Evolutionary conservation across 1,284 basidiomycete genomes (phyloP), one percentile per base, ranked within the genome.

Genomic region (Pseudozyma thailandica): DNA sequence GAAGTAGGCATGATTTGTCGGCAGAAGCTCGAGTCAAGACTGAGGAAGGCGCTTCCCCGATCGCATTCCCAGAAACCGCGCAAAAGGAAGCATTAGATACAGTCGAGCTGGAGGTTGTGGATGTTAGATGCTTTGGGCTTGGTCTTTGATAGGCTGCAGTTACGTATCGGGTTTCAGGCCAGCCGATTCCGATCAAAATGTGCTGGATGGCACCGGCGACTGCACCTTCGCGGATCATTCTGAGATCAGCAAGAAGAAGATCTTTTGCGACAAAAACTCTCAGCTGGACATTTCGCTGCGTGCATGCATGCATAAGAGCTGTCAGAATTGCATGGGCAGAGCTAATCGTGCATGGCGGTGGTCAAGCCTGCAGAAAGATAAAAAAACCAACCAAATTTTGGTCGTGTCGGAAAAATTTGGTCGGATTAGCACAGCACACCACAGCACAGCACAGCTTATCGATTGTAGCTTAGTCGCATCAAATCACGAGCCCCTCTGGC

Each of bases 261-360:
- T 7, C 20, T 25, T 20, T 20, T 20, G 30, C 35, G n/a, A n/a
- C n/a, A n/a, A n/a, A n/a, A n/a, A n/a, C n/a, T n/a, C n/a, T n/a
- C n/a, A n/a, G n/a, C n/a, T n/a, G n/a, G n/a, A n/a, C n/a, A n/a
- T n/a, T n/a, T n/a, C n/a, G n/a, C n/a, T n/a, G n/a, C n/a, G 33
- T n/a, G 8, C 8, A 35, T n/a, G n/a, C 10, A 50, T 64, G 61
- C 61, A 57, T 10, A 45, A 20, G 45, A 57, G 45, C 61, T 57
- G 61, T 57, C 61, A 64, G 28, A 39, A 5, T 23, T 63, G 60
- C 60, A 56, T 52, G 43, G 30, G 48, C 25, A 23, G 26, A 37
- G 4, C 15, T 13, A 20, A 26, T 31, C 43, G 41, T 39, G 38
- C 28, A 31, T 26, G 33, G 8, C 6, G 33, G 15, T 35, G 30